These are phyloP conservation scores for Phoma sp. DNA, from an alignment of 2,329 filamentous ascomycete species.

Conservation along the genomic window DNA sequence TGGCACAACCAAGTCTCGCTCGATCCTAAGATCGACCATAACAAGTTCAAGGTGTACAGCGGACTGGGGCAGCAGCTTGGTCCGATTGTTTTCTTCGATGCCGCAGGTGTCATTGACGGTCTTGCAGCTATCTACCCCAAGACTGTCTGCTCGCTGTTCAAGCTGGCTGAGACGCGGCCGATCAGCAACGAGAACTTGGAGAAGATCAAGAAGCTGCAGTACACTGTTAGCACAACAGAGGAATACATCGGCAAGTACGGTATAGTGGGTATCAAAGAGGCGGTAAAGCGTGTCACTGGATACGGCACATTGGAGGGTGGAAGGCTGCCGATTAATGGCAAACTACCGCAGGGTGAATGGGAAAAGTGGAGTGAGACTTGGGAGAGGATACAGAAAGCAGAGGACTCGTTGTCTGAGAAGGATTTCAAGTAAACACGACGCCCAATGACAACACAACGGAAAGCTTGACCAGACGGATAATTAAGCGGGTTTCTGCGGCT, in stretches of 20 bases:
- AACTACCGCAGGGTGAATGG: constrained; percentile 68
- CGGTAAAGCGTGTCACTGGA: constrained; percentile 64
- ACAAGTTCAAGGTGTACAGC: constrained; percentile 67
- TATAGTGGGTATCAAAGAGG: constrained; percentile 72
- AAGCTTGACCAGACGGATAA: background rate
- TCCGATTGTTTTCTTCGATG: constrained; percentile 68
- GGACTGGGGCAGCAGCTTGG: constrained; percentile 72
- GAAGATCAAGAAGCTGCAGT: constrained; percentile 65
- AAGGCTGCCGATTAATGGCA: constrained; percentile 65
- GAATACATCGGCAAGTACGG: constrained; percentile 68
- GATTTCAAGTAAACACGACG: constrained; percentile 26
- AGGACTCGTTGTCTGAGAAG: constrained; percentile 38
- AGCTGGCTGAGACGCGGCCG: constrained; percentile 53
- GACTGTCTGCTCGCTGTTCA: constrained; percentile 65
- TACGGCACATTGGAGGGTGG: constrained; percentile 67
- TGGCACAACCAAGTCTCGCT: constrained; percentile 68
- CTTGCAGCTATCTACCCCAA: constrained; percentile 71
- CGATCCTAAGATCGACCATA: constrained; percentile 66
- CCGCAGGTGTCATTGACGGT: constrained; percentile 71
- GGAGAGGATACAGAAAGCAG: constrained; percentile 42
- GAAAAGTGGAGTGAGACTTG: constrained; percentile 48
- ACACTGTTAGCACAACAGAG: constrained; percentile 66
- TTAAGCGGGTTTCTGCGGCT: background rate
- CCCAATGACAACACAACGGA: background rate
- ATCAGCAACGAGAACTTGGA: constrained; percentile 48